Evolutionary conservation across 768 basidiomycete genomes (phyloP), one percentile per base, ranked within the genome.

Genomic region (Cystobasidium ongulense): DNA sequence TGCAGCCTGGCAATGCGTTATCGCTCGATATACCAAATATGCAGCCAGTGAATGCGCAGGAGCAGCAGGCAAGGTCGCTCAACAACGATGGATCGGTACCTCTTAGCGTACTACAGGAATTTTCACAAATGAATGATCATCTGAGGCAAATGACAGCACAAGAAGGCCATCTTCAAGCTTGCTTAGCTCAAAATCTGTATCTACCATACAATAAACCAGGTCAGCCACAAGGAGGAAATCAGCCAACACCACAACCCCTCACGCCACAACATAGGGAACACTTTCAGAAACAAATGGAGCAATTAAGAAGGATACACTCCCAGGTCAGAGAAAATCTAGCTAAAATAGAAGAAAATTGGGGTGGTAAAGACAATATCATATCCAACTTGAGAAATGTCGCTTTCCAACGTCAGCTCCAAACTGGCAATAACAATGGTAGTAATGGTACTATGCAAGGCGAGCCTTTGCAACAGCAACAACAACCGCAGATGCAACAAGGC

Each of bases 321-420:
- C 29, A 18, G 1, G 53, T 61, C 15, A 11, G 68, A 53, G 53
- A 54, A 39, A 71, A 17, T 17, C 23, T 71, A 21, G 53, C 25
- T 23, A 59, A 36, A 21, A 35, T 71, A 23, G 68, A 71, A 52
- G 43, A 33, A n/a, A 31, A 31, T 29, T 59, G 43, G 33, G 68
- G 68, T 21, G 68, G 68, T n/a, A 71, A 71, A 27, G 68, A 71
- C 21, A 71, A 71, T 41, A 71, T 71, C 68, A 31, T 71, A 25
- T n/a, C n/a, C 18, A 36, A 71, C 59, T 17, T 71, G 52, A 29
- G 43, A 36, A 43, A n/a, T 31, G 21, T 54, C 1, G 68, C 68
- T 36, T 35, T 38, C n/a, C 75, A 72, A 54, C 39, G 36, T 7
- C 66, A 43, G n/a, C 54, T 68, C 33, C 46, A 72, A 57, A 33